These are phyloP conservation scores for Dispira parvispora DNA, from an alignment of 192 early-diverging fungal species.

Conservation along the genomic window DNA sequence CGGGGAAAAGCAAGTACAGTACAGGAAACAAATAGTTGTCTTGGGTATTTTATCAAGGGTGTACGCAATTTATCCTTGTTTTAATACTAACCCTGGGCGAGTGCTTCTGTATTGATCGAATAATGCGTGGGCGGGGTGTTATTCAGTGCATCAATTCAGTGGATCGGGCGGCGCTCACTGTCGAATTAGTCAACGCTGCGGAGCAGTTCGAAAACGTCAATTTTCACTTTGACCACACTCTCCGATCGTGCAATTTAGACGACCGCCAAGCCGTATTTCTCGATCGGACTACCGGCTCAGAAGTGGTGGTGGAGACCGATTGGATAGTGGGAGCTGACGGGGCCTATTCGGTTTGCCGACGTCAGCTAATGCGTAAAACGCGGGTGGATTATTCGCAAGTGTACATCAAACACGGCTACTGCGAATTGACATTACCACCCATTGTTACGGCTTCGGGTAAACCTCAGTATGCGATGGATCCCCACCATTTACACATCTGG, in stretches of 20 bases:
- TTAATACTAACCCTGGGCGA: too few species aligned
- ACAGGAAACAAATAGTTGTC: neutral
- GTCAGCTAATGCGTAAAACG: conserved; percentile 59
- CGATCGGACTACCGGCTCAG: conserved; percentile 19
- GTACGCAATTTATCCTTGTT: neutral
- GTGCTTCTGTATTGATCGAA: neutral
- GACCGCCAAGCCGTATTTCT: conserved; percentile 25
- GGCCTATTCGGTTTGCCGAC: conserved; percentile 62
- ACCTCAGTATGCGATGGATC: conserved; percentile 63
- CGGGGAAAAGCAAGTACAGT: neutral
- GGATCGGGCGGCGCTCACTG: conserved; percentile 67
- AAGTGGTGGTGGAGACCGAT: conserved; percentile 36
- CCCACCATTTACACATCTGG: conserved; percentile 95
- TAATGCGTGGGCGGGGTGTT: neutral
- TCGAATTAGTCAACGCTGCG: conserved; percentile 57
- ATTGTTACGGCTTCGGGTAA: conserved; percentile 29
- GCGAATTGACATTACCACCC: conserved; percentile 80
- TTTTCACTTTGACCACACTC: conserved; percentile 58
- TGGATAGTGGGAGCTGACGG: conserved; percentile 83
- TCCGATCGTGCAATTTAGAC: conserved; percentile 57
- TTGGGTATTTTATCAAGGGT: conserved; percentile 4
- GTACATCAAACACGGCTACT: conserved; percentile 84
- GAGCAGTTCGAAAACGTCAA: conserved; percentile 46
- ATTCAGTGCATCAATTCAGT: conserved; percentile 82
- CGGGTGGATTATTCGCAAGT: conserved; percentile 74